phyloP scores from a whole-genome alignment of 1,139 yeast genomes.

The Candida sp. region DNA sequence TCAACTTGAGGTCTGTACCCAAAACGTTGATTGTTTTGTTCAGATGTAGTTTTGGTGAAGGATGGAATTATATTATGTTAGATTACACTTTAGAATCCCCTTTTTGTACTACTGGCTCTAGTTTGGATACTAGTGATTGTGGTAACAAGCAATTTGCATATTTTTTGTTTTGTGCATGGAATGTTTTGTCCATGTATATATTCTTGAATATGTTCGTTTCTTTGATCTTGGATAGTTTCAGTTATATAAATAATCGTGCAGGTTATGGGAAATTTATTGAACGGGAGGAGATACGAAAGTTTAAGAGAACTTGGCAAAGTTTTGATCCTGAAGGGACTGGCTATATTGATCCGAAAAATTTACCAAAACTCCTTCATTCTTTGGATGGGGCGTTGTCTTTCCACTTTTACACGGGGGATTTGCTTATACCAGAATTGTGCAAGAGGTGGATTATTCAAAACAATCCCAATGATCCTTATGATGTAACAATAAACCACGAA shows the following conservation, averaged over 20 bases:
- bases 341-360: conserved; percentile 50
- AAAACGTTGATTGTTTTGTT: conserved; percentile 77
- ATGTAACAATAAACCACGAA: conserved; percentile 39
- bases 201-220: conserved; percentile 91
- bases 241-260: conserved; percentile 63
- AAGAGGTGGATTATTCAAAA: conserved; percentile 48
- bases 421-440: conserved; percentile 49
- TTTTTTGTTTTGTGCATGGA: conserved; percentile 82
- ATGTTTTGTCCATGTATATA: conserved; percentile 88
- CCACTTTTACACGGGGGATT: conserved; percentile 57
- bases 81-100: conserved; percentile 71
- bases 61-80: conserved; percentile 88
- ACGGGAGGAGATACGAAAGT: conserved; percentile 72
- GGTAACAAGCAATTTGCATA: conserved; percentile 77
- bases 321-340: conserved; percentile 85
- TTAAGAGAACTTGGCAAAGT: conserved; percentile 69
- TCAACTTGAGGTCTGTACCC: conserved; percentile 82
- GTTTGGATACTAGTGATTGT: conserved; percentile 64
- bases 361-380: conserved; percentile 58
- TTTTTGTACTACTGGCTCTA: conserved; percentile 49
- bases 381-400: conserved; percentile 75
- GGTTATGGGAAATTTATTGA: conserved; percentile 47
- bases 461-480: conserved; percentile 54
- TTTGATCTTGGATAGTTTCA: conserved; percentile 86
- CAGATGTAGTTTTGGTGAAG: conserved; percentile 92